Evolutionary conservation across 495 filamentous ascomycete genomes (phyloP).

Genomic region (Penicillium bovifimosum): DNA sequence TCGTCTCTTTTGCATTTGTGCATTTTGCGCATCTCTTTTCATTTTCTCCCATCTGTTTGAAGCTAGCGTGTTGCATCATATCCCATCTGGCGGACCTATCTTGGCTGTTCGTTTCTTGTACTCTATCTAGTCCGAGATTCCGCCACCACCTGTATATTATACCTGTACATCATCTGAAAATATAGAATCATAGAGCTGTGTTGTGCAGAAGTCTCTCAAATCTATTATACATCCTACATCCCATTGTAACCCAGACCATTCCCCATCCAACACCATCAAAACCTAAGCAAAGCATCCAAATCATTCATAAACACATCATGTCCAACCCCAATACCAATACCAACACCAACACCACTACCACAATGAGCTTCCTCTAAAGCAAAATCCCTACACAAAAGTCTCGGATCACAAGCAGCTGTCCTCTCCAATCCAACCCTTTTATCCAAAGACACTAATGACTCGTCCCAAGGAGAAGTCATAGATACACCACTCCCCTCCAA

Average conservation of each 20-base stretch:
- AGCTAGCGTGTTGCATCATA: constrained; percentile 22
- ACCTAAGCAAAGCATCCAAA: constrained; percentile 9
- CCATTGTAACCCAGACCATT: neutral
- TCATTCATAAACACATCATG: constrained; percentile 4
- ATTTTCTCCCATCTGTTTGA: constrained; percentile 2
- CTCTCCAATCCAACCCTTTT: neutral
- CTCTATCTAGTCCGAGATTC: neutral
- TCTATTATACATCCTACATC: neutral
- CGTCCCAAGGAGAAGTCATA: neutral
- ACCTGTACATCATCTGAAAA: constrained; percentile 7
- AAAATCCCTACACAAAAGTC: neutral
- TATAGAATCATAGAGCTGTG: constrained; percentile 4
- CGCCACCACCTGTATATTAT: neutral
- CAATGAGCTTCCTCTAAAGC: neutral
- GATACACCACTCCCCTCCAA: neutral
- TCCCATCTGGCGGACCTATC: constrained; percentile 11
- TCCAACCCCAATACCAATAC: neutral
- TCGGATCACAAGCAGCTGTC: neutral
- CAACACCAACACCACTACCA: neutral
- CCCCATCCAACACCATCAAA: neutral
- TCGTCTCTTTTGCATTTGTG: neutral
- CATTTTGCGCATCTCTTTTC: neutral
- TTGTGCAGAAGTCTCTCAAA: neutral
- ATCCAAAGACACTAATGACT: neutral
- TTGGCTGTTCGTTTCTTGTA: constrained; percentile 1